Evolutionary conservation across 2,329 filamentous ascomycete genomes (phyloP).

Genomic region (Didymella lethalis): DNA sequence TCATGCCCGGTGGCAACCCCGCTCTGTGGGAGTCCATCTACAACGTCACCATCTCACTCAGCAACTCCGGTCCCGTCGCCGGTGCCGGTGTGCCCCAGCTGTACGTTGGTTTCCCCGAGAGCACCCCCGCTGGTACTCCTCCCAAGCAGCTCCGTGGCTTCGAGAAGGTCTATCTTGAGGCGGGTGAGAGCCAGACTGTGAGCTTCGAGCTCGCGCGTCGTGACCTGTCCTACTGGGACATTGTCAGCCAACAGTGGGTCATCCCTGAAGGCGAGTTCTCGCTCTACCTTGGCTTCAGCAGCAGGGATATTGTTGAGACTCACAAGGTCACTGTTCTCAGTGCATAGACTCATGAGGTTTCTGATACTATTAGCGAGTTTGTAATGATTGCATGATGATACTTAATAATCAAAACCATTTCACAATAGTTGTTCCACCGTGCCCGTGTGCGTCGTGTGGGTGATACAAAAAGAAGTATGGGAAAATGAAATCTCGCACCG

Average conservation of each 20-base stretch:
- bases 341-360: background rate
- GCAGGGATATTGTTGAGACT: slow-evolving; percentile 35
- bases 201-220: slow-evolving; percentile 73
- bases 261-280: slow-evolving; percentile 53
- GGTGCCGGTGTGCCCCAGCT: slow-evolving; percentile 65
- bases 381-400: slow-evolving; percentile 15
- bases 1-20: slow-evolving; percentile 56
- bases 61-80: slow-evolving; percentile 69
- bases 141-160: slow-evolving; percentile 57
- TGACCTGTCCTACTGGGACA: slow-evolving; percentile 88
- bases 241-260: slow-evolving; percentile 79
- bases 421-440: background rate
- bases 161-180: slow-evolving; percentile 60
- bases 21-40: slow-evolving; percentile 73
- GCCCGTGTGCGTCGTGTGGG: too few species aligned
- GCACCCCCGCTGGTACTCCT: slow-evolving; percentile 67
- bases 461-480: too few species aligned
- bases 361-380: slow-evolving; percentile 9
- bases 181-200: slow-evolving; percentile 71
- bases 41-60: slow-evolving; percentile 70
- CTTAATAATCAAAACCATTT: background rate
- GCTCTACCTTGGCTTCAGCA: slow-evolving; percentile 39
- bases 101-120: slow-evolving; percentile 61
- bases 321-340: slow-evolving; percentile 32
- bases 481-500: too few species aligned